Evolutionary conservation across 805 yeast genomes (phyloP).

Genomic region (Candida orba): DNA sequence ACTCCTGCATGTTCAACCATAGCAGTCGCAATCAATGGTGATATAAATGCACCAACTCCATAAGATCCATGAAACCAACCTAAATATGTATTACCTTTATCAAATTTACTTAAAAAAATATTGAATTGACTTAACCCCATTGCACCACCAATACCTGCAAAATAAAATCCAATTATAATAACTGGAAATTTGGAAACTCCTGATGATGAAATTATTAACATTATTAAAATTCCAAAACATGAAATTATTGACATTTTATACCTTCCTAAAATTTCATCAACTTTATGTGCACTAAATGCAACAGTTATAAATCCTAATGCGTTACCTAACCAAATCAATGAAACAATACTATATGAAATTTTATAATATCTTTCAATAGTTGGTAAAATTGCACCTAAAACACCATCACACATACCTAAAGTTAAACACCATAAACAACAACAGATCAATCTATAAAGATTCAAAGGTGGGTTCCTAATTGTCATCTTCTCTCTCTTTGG

Average conservation of each 20-base stretch:
- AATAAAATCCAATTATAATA: slow-evolving; percentile 41
- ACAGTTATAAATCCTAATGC: slow-evolving; percentile 48
- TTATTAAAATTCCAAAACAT: slow-evolving; percentile 27
- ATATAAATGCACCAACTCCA: slow-evolving; percentile 57
- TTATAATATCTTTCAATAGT: slow-evolving; percentile 41
- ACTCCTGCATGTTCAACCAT: slow-evolving; percentile 42
- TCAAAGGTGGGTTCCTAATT: slow-evolving; percentile 35
- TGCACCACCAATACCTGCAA: slow-evolving; percentile 55
- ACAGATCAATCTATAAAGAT: slow-evolving; percentile 35
- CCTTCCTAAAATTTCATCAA: slow-evolving; percentile 36
- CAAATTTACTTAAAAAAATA: slow-evolving; percentile 40
- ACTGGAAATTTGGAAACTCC: slow-evolving; percentile 41
- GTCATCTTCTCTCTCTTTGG: slow-evolving; percentile 26
- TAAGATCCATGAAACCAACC: slow-evolving; percentile 55
- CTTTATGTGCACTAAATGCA: slow-evolving; percentile 41
- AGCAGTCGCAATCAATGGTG: slow-evolving; percentile 52
- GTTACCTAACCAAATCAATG: slow-evolving; percentile 50
- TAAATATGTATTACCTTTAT: slow-evolving; percentile 36
- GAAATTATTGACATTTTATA: slow-evolving; percentile 34
- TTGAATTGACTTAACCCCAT: slow-evolving; percentile 42
- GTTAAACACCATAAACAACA: slow-evolving; percentile 34
- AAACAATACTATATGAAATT: slow-evolving; percentile 45
- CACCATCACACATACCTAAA: slow-evolving; percentile 46
- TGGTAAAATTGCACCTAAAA: slow-evolving; percentile 56
- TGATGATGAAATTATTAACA: slow-evolving; percentile 39